Percentiles rank a stretch among this genome's conserved stretches.
phyloP scores from a whole-genome alignment of 768 basidiomycete genomes.

The Kwoniella sp. region DNA sequence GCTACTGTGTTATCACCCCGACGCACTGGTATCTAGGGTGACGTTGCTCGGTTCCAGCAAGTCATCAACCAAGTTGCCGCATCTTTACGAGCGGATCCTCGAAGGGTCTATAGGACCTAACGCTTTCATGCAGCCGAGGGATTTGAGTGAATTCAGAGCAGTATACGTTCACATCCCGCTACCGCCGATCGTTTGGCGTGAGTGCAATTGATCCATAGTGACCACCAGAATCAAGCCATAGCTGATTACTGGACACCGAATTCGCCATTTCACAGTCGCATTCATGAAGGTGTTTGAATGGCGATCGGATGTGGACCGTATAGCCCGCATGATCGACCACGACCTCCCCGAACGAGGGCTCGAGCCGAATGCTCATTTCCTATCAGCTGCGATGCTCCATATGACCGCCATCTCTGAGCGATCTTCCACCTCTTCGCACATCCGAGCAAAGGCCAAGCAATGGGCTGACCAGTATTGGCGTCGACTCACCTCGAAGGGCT shows the following conservation, averaged over 20 bases:
- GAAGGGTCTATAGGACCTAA: slow-evolving; percentile 22
- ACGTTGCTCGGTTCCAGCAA: background rate
- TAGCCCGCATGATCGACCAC: slow-evolving; percentile 17
- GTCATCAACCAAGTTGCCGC: background rate
- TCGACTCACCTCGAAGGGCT: slow-evolving; percentile 6
- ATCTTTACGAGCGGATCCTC: slow-evolving; percentile 18
- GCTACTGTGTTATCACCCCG: slow-evolving; percentile 22
- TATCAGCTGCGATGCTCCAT: slow-evolving; percentile 9
- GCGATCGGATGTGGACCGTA: slow-evolving; percentile 12
- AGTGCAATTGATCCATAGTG: no score
- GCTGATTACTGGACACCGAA: slow-evolving; percentile 1
- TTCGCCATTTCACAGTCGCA: slow-evolving; percentile 1
- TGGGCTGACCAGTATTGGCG: slow-evolving; percentile 22
- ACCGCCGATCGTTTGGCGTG: slow-evolving; percentile 20
- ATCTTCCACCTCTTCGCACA: background rate
- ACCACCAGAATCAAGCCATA: no score
- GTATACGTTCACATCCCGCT: slow-evolving; percentile 18
- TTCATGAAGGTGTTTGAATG: slow-evolving; percentile 24
- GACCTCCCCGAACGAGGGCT: slow-evolving; percentile 22
- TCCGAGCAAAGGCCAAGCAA: slow-evolving; percentile 8
- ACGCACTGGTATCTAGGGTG: slow-evolving; percentile 17
- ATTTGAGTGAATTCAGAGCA: slow-evolving; percentile 11
- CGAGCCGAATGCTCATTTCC: slow-evolving; percentile 9
- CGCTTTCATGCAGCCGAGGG: slow-evolving; percentile 12
- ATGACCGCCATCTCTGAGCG: slow-evolving; percentile 8